These are phyloP conservation scores for Gnomoniopsis smithogilvyi DNA, from an alignment of 2,329 filamentous ascomycete species.

Conservation along the genomic window DNA sequence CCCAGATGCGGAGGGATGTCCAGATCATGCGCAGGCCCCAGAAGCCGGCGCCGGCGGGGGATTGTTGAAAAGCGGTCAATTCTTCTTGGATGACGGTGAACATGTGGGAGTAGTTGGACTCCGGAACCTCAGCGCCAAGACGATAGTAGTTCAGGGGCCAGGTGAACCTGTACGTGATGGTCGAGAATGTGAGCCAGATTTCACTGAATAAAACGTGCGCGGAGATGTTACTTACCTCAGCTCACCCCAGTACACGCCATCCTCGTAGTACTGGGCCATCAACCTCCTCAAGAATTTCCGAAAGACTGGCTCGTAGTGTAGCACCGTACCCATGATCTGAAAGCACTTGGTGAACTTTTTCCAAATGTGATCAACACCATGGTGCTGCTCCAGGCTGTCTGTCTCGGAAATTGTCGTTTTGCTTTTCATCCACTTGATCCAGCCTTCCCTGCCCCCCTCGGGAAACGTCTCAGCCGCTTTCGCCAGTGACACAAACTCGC, in stretches of 20 bases:
- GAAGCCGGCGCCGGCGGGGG: constrained; percentile 69
- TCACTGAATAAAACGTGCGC: not conserved
- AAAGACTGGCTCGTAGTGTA: constrained; percentile 90
- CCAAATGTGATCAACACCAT: constrained; percentile 83
- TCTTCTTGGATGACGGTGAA: constrained; percentile 75
- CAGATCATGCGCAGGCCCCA: constrained; percentile 86
- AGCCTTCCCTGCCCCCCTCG: constrained; percentile 65
- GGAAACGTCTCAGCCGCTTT: constrained; percentile 74
- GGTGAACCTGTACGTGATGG: constrained; percentile 47
- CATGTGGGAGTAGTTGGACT: constrained; percentile 66
- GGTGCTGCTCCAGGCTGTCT: constrained; percentile 76
- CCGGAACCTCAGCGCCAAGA: constrained; percentile 61
- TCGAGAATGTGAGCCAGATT: not conserved
- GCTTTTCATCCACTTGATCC: constrained; percentile 72
- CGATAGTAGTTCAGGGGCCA: constrained; percentile 71
- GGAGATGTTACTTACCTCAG: constrained; percentile 45
- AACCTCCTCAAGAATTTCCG: constrained; percentile 70
- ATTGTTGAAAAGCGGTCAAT: constrained; percentile 69
- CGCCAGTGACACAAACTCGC: constrained; percentile 54
- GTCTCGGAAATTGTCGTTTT: constrained; percentile 68
- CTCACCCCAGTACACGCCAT: constrained; percentile 84
- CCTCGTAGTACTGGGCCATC: constrained; percentile 67
- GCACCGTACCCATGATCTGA: constrained; percentile 65
- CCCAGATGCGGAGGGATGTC: constrained; percentile 66
- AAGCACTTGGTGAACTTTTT: constrained; percentile 76